These are phyloP conservation scores for Lathyrus tuberosus DNA, from an alignment of 306 rosid species.

Conservation along the genomic window DNA sequence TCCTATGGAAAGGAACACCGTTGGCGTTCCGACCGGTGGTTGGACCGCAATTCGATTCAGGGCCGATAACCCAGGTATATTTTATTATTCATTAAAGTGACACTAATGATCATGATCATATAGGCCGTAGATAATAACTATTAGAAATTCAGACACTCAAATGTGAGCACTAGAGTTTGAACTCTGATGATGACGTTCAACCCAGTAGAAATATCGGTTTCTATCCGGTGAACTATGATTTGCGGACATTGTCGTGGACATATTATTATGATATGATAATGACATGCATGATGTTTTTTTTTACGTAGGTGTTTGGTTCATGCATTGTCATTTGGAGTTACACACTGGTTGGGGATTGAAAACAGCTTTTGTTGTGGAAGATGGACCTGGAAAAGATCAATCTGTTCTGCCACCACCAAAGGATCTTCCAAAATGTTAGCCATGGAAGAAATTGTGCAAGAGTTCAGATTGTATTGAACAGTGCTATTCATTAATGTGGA, in stretches of 20 bases:
- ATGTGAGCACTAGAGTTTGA: no score
- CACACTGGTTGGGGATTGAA: constrained; percentile 96
- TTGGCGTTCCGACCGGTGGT: constrained; percentile 91
- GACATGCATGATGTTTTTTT: constrained; percentile 8
- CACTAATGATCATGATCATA: no score
- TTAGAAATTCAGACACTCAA: no score
- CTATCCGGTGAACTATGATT: no score
- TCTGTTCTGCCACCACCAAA: constrained; percentile 75
- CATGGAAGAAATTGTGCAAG: not conserved
- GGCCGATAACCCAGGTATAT: constrained; percentile 87
- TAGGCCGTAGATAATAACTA: no score
- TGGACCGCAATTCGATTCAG: constrained; percentile 84
- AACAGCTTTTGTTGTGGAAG: constrained; percentile 81
- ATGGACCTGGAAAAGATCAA: constrained; percentile 72
- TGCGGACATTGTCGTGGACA: not conserved
- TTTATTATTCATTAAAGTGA: not conserved
- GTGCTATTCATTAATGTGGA: constrained; percentile 16
- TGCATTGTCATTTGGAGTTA: constrained; percentile 88
- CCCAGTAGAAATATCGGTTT: no score
- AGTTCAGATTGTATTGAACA: constrained; percentile 23
- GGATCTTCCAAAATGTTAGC: constrained; percentile 75
- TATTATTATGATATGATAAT: not conserved
- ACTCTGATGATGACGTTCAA: no score
- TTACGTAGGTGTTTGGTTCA: constrained; percentile 81
- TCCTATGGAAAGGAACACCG: constrained; percentile 86